Base-by-base conservation (phyloP, 2,329 filamentous ascomycete genomes). In the Dactylellina leptospora region DNA sequence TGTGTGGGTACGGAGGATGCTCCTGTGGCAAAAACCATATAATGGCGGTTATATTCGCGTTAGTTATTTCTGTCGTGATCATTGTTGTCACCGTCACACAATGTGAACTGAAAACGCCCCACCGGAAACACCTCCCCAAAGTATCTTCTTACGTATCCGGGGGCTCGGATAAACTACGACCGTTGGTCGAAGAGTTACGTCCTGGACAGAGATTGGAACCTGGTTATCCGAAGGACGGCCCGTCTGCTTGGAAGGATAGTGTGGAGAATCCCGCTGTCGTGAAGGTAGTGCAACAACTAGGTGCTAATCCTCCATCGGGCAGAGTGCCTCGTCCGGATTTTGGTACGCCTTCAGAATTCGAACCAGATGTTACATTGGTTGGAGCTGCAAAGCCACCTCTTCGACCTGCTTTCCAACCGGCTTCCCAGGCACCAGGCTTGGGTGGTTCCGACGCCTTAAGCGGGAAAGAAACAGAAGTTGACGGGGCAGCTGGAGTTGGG, bases 11-110 rank as follows among this genome's bases (percentile, higher is more conserved):
- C 44, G n/a, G 6, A 11, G 11, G 6, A 23, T 51, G 47, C 18
- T 20, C 47, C 25, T 33, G 47, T 33, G 47, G 47, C 13, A 8
- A 27, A 10, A 51, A 51, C 18, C 25, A 25, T 2, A 16, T n/a
- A 2, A n/a, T 18, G 6, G 27, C 23, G 2, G 30, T 20, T n/a
- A 33, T 18, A 4, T 4, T 51, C 6, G 10, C 33, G 2, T 9
- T 51, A 2, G 13, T 51, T 28, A 27, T 20, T 18, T 20, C 33
- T 4, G 2, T 51, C 10, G 47, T 27, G 2, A 11, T 4, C 13
- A 27, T 51, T 33, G 47, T 51, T 51, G 33, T 51, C 27, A 27
- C 25, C 6, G 20, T 51, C 10, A 33, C 47, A 4, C 47, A 33
- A 23, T n/a, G 30, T 2, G 22, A 48, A 5, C 3, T 23, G 20